Conservation (phyloP, 129 eudicot genomes). For the Dittrichia graveolens region DNA sequence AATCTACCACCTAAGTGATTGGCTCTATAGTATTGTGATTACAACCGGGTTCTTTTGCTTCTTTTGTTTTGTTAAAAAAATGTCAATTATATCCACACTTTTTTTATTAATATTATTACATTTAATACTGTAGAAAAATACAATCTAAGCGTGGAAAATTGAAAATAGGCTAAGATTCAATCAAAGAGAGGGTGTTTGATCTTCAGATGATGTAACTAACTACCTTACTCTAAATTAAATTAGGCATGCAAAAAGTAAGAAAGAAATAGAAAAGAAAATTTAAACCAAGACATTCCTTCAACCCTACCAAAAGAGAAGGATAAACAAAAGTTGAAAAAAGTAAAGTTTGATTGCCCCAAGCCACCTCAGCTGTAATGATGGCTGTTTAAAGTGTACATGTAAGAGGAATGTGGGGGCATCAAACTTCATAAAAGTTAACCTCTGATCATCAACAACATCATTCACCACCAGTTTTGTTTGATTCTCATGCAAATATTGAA, state of each 20-base stretch:
- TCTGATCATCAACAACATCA: constrained; percentile 42
- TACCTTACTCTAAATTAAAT: no score
- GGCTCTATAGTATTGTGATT: no score
- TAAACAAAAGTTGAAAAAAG: constrained; percentile 45
- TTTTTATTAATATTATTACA: no score
- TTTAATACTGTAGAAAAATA: no score
- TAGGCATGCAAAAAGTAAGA: constrained; percentile 3
- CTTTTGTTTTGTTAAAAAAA: no score
- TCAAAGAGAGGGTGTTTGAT: no score
- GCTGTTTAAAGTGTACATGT: constrained; percentile 44
- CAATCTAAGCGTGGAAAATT: no score
- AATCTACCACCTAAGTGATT: no score
- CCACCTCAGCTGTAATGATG: constrained; percentile 55
- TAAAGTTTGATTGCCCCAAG: constrained; percentile 46
- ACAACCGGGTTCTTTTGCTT: no score
- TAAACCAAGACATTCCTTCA: constrained; percentile 34
- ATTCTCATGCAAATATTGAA: constrained; percentile 40
- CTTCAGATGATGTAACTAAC: no score
- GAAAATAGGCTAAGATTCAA: no score
- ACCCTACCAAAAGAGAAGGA: constrained; percentile 57
- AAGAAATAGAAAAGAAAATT: not conserved
- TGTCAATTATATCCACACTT: no score
- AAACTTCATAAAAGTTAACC: constrained; percentile 36
- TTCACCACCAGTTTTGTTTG: constrained; percentile 47
- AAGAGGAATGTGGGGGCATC: constrained; percentile 47